Evolutionary conservation across 2,329 filamentous ascomycete species (phyloP).

Genomic region (Zasmidium citrigriseum): DNA sequence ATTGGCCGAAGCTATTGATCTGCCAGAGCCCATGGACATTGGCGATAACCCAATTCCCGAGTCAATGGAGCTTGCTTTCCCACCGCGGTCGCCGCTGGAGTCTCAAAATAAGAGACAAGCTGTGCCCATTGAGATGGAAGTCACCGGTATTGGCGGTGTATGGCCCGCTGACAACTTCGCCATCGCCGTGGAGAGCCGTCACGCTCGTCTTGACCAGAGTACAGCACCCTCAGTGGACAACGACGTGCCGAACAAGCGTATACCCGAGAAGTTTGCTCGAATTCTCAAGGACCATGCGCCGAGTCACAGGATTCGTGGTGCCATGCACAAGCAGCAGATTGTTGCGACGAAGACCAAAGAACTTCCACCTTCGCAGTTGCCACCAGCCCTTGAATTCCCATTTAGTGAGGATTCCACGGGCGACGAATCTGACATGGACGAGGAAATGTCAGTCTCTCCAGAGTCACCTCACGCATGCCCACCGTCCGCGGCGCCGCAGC

Average conservation of each 20-base stretch:
- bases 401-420: conserved; percentile 38
- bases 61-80: conserved; percentile 40
- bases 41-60: conserved; percentile 39
- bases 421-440: conserved; percentile 39
- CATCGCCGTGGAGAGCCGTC: conserved; percentile 50
- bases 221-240: conserved; percentile 8
- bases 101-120: conserved; percentile 7
- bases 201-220: conserved; percentile 23
- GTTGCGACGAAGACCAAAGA: conserved; percentile 68
- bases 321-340: conserved; percentile 69
- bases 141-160: conserved; percentile 60
- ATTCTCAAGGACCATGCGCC: conserved; percentile 28
- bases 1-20: conserved; percentile 24
- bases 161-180: conserved; percentile 59
- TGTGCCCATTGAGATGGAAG: conserved; percentile 43
- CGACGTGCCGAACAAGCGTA: conserved; percentile 24
- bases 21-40: conserved; percentile 39
- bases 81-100: conserved; percentile 32
- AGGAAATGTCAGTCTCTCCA: conserved; percentile 26
- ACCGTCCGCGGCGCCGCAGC: conserved; percentile 35
- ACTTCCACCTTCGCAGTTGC: conserved; percentile 47
- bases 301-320: conserved; percentile 13
- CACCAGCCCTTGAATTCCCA: conserved; percentile 45
- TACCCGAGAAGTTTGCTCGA: conserved; percentile 35
- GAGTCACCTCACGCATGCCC: conserved; percentile 24